Conservation (phyloP, 345 rosid species). For the Pugionium dolabratum region DNA sequence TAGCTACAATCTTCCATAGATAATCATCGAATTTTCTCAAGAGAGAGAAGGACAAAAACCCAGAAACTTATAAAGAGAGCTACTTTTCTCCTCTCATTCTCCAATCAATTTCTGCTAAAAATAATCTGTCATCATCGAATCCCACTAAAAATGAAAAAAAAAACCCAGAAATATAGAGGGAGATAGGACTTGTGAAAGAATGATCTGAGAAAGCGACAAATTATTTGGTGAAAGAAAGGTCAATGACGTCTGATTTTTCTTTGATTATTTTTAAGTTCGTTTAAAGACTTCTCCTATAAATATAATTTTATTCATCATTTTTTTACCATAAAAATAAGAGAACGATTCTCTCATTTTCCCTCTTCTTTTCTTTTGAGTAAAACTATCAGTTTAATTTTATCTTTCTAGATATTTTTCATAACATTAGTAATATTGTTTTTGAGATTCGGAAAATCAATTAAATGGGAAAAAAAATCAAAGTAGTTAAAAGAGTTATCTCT, state of each 20-base stretch:
- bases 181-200: background rate
- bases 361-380: too few species aligned
- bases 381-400: background rate
- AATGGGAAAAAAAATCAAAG: background rate
- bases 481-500: constrained; percentile 24
- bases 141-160: constrained; percentile 17
- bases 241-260: background rate
- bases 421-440: background rate
- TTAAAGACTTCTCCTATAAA: too few species aligned
- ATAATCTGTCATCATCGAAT: constrained; percentile 36
- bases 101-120: constrained; percentile 23
- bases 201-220: constrained; percentile 24
- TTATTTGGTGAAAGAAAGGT: constrained; percentile 25
- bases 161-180: constrained; percentile 20
- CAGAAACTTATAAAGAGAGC: constrained; percentile 15
- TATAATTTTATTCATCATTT: too few species aligned
- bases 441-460: constrained; percentile 38
- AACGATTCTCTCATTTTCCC: too few species aligned
- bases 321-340: too few species aligned
- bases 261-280: too few species aligned
- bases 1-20: constrained; percentile 18
- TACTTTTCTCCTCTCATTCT: constrained; percentile 9
- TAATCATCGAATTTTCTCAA: background rate
- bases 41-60: background rate
- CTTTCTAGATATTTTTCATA: background rate